These are phyloP conservation scores for Tuber microsphaerosporum DNA, from an alignment of 495 filamentous ascomycete genomes.

Conservation along the genomic window DNA sequence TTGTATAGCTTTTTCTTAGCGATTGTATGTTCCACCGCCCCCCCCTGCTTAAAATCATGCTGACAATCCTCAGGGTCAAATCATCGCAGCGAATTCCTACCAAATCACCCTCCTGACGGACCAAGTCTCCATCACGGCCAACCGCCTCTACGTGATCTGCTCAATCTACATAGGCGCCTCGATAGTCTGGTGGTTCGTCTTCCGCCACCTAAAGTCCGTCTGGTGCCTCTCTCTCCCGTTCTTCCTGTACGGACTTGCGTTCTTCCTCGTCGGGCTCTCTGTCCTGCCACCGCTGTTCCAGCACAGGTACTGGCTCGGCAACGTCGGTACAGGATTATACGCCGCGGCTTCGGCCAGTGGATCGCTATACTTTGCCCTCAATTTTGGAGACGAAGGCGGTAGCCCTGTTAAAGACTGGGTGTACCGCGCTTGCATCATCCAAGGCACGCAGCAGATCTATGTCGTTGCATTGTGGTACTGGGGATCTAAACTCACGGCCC, in stretches of 20 bases:
- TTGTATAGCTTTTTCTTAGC: conserved; percentile 64
- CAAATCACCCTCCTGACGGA: conserved; percentile 62
- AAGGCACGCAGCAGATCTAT: conserved; percentile 50
- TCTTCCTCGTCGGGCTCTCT: conserved; percentile 59
- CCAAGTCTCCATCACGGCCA: conserved; percentile 53
- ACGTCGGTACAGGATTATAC: conserved; percentile 48
- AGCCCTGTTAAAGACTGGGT: conserved; percentile 51
- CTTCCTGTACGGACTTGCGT: conserved; percentile 57
- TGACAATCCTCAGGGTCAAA: conserved; percentile 46
- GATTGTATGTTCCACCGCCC: conserved; percentile 37
- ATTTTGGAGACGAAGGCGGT: conserved; percentile 51
- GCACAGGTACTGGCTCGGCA: conserved; percentile 46
- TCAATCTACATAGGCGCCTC: conserved; percentile 57
- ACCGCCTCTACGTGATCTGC: conserved; percentile 58
- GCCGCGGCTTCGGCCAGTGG: conserved; percentile 50
- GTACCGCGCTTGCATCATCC: conserved; percentile 50
- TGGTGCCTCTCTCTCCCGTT: conserved; percentile 55
- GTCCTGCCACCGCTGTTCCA: conserved; percentile 44
- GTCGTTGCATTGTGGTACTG: conserved; percentile 52
- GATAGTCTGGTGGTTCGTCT: conserved; percentile 57
- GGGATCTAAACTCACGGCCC: conserved; percentile 41
- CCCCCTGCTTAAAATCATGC: background rate
- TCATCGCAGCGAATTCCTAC: conserved; percentile 61
- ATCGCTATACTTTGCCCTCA: conserved; percentile 50
- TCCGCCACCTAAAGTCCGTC: conserved; percentile 52